Evolutionary conservation across 2,329 filamentous ascomycete species (phyloP).

Genomic region (Davidsoniella eucalypti): DNA sequence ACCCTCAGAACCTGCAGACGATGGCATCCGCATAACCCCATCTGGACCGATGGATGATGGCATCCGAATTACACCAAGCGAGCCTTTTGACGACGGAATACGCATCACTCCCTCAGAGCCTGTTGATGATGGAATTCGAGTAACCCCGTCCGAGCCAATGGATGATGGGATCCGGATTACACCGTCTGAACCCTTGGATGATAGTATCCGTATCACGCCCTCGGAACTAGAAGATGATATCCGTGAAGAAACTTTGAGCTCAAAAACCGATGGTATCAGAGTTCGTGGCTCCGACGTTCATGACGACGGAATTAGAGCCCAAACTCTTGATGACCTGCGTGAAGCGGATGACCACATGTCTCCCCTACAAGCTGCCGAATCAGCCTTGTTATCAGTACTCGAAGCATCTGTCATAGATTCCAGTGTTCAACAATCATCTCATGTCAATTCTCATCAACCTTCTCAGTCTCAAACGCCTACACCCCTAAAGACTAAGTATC

Average conservation of each 20-base stretch:
- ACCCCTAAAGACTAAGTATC: neutral
- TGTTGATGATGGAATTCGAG: constrained; percentile 20
- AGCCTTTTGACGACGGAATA: constrained; percentile 7
- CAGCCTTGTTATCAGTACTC: constrained; percentile 12
- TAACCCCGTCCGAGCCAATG: constrained; percentile 6
- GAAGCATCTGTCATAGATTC: constrained; percentile 23
- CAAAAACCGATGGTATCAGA: constrained; percentile 18
- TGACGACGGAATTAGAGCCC: constrained; percentile 14
- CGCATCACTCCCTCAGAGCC: constrained; percentile 6
- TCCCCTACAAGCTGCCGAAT: constrained; percentile 15
- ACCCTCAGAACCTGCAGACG: constrained; percentile 1
- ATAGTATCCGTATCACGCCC: constrained; percentile 30
- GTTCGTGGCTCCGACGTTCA: constrained; percentile 9
- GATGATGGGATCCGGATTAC: constrained; percentile 18
- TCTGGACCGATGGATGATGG: constrained; percentile 21
- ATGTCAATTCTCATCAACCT: neutral
- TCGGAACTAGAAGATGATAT: constrained; percentile 14
- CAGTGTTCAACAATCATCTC: constrained; percentile 19
- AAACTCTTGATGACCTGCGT: neutral
- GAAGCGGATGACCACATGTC: neutral
- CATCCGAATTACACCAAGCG: constrained; percentile 23
- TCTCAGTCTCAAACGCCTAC: neutral
- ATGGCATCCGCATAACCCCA: constrained; percentile 3
- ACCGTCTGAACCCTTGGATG: constrained; percentile 17
- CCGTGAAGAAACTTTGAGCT: no score